Evolutionary conservation across 2,329 filamentous ascomycete genomes (phyloP).

Genomic region (Diplocarpon rosae): DNA sequence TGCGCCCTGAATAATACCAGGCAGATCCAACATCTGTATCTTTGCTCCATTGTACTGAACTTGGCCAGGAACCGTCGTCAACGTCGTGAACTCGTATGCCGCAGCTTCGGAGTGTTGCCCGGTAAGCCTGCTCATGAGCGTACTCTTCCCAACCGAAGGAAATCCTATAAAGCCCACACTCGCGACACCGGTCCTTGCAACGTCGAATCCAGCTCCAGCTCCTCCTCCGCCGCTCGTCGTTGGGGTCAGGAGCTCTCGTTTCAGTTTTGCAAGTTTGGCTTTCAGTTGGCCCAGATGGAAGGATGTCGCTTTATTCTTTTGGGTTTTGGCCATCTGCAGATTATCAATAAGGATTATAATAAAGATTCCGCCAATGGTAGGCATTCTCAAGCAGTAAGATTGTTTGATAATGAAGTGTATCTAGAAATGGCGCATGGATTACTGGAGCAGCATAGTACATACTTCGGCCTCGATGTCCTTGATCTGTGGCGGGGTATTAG

Average conservation of each 20-base stretch:
- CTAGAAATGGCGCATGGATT: not conserved
- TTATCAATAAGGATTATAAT: conserved; percentile 7
- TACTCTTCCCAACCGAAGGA: conserved; percentile 96
- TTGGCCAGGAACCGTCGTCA: conserved; percentile 94
- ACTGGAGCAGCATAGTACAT: conserved; percentile 30
- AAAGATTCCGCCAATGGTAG: not conserved
- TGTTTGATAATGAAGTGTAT: not conserved
- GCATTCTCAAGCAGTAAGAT: not conserved
- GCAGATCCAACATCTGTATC: conserved; percentile 95
- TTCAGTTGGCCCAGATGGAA: conserved; percentile 94
- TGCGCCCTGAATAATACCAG: conserved; percentile 96
- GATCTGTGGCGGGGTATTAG: conserved; percentile 49
- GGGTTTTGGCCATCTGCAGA: conserved; percentile 78
- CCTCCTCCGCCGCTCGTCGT: conserved; percentile 73
- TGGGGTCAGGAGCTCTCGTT: conserved; percentile 87
- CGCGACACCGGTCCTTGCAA: conserved; percentile 92
- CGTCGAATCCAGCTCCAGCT: conserved; percentile 77
- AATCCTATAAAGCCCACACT: conserved; percentile 98
- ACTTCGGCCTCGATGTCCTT: conserved; percentile 95
- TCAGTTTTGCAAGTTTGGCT: conserved; percentile 95
- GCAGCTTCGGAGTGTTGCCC: conserved; percentile 96
- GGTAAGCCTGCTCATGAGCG: conserved; percentile 86
- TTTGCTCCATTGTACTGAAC: conserved; percentile 94
- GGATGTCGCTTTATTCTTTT: conserved; percentile 94
- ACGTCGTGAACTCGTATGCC: conserved; percentile 96